Evolutionary conservation across 768 basidiomycete genomes (phyloP).

Genomic region (Suillus clintonianus): DNA sequence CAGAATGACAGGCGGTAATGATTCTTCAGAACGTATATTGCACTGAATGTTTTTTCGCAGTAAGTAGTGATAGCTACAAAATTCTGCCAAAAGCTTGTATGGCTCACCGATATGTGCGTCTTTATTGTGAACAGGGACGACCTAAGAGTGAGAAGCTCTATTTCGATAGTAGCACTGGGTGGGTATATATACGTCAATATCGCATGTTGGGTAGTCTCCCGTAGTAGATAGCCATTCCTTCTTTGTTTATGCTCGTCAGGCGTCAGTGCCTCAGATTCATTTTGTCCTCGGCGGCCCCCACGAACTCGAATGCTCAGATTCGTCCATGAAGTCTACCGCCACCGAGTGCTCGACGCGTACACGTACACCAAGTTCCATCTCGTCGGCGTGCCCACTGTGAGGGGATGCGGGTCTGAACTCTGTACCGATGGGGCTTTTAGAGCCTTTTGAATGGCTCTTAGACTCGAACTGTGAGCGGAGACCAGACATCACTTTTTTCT

Average conservation of each 20-base stretch:
- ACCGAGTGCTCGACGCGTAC: constrained; percentile 32
- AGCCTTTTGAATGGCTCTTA: not conserved
- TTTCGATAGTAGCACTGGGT: not conserved
- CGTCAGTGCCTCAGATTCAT: not conserved
- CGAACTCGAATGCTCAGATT: not conserved
- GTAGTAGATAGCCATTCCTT: not conserved
- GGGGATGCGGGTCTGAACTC: constrained; percentile 18
- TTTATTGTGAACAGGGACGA: not conserved
- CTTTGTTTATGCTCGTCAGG: not conserved
- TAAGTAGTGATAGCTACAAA: not conserved
- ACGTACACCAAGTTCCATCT: constrained; percentile 30
- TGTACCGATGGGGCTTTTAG: constrained; percentile 20
- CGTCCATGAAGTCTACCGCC: constrained; percentile 21
- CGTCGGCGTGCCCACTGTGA: constrained; percentile 1
- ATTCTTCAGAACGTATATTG: not conserved
- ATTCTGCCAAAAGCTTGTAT: not conserved
- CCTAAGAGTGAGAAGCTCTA: not conserved
- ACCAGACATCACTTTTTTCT: constrained; percentile 17
- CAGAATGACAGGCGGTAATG: not conserved
- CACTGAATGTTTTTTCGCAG: not conserved
- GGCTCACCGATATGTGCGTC: not conserved
- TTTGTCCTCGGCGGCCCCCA: not conserved
- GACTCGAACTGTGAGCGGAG: constrained; percentile 25
- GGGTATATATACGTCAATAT: not conserved
- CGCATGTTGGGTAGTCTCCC: not conserved